Base-by-base conservation (phyloP, 1,139 yeast genomes). In the Debaryomycetaceae sp. region DNA sequence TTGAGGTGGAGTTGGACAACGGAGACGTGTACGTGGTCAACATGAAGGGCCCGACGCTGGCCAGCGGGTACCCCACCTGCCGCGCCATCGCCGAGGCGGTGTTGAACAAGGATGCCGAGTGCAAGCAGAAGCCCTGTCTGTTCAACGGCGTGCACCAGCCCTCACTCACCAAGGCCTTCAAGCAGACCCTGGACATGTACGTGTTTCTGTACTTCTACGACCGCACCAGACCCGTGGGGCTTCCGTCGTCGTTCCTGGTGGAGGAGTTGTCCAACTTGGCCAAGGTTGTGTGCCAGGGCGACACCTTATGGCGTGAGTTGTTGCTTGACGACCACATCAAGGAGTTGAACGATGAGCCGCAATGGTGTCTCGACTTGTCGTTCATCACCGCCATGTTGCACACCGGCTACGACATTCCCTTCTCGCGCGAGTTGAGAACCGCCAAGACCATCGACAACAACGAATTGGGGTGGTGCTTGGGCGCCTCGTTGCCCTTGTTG, bases 71-170 rank as follows among this genome's bases (percentile, higher is more conserved):
- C 16, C 62, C 78, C 28, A 95, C 85, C 57, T 91, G 99, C 61
- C 77, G 96, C 44, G 71, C 67, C 50, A 57, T 91, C 31, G 88
- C 97, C 4, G 97, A 91, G 53, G 56, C 71, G 37, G 76, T 86
- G 20, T 71, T 91, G 53, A 83, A 85, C 58, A 89, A 89, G 61
- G 95, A 88, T 24, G 70, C 74, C 10, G 76, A 70, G 39, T 91
- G 99, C 66, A 53, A 64, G 2, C 51, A 67, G 26, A 74, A 76
- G 39, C 95, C 98, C 31, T 91, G 99, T 59, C 85, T 97, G 2
- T 91, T 91, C 71, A 86, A 89, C 51, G 98, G 99, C 48, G 82
- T 88, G 32, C 94, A 91, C 55, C 98, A 91, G 64, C 99, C 99
- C 5, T 82, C 95, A 3, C 67, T 91, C 45, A 75, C 78, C 28